These are phyloP conservation scores for Ephemerocybe angulata DNA, from an alignment of 768 basidiomycete species.

Conservation along the genomic window DNA sequence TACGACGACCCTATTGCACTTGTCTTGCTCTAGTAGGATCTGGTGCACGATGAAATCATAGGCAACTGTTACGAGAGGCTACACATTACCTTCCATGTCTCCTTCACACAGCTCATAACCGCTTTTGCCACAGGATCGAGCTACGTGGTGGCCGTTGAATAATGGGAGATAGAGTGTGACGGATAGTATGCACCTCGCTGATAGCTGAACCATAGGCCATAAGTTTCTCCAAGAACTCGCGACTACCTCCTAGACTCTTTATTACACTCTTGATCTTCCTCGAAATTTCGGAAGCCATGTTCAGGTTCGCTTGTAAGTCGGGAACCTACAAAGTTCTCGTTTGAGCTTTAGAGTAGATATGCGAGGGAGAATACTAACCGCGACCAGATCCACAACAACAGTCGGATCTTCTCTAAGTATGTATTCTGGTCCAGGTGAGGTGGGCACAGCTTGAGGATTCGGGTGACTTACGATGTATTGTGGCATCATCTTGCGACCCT, in stretches of 20 bases:
- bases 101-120: constrained; percentile 18
- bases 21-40: constrained; percentile 9
- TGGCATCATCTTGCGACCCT: constrained; percentile 1
- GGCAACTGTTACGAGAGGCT: constrained; percentile 5
- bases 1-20: constrained; percentile 12
- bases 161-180: not conserved
- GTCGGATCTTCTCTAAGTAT: constrained; percentile 11
- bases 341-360: not conserved
- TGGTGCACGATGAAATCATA: constrained; percentile 10
- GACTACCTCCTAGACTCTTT: constrained; percentile 15
- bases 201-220: constrained; percentile 13
- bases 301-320: constrained; percentile 7
- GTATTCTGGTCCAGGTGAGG: not conserved
- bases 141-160: not conserved
- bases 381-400: constrained; percentile 12
- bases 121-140: constrained; percentile 18
- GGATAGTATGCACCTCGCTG: constrained; percentile 13
- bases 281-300: constrained; percentile 9
- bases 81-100: not conserved
- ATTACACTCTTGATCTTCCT: constrained; percentile 13
- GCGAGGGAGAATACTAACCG: constrained; percentile 1
- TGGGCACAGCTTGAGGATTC: too few relatives aligned
- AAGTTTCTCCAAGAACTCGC: constrained; percentile 12
- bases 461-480: not conserved
- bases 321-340: not conserved